Evolutionary conservation across 495 filamentous ascomycete species (phyloP).

Genomic region (Aspergillus sclerotiicarbonarius): DNA sequence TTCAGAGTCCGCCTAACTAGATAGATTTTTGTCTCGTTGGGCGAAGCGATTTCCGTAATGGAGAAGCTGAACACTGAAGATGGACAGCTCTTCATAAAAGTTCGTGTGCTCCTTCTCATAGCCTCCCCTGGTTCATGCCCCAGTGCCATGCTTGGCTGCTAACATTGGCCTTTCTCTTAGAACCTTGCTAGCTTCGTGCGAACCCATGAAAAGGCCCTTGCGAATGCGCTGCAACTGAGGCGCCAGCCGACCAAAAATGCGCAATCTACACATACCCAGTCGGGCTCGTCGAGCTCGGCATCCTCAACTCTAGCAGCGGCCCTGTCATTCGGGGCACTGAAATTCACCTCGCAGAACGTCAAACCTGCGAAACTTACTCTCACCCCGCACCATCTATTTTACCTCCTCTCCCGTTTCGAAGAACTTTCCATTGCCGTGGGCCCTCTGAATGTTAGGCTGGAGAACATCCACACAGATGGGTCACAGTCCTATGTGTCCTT

Average conservation of each 20-base stretch:
- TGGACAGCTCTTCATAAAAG: slow-evolving; percentile 87
- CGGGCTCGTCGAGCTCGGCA: slow-evolving; percentile 56
- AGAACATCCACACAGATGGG: slow-evolving; percentile 87
- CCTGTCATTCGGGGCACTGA: slow-evolving; percentile 78
- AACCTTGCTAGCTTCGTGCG: slow-evolving; percentile 94
- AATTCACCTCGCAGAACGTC: slow-evolving; percentile 76
- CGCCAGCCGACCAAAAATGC: slow-evolving; percentile 67
- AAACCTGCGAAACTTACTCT: slow-evolving; percentile 90
- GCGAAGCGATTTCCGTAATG: slow-evolving; percentile 36
- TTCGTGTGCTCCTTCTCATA: slow-evolving; percentile 30
- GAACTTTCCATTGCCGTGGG: slow-evolving; percentile 86
- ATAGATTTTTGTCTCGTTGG: slow-evolving; percentile 23
- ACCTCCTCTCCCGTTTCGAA: slow-evolving; percentile 90
- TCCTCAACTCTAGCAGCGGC: slow-evolving; percentile 74
- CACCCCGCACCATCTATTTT: slow-evolving; percentile 97
- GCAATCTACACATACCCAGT: slow-evolving; percentile 49
- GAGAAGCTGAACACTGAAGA: slow-evolving; percentile 68
- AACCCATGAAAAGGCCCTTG: slow-evolving; percentile 94
- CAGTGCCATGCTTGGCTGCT: slow-evolving; percentile 1
- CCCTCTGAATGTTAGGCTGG: slow-evolving; percentile 91
- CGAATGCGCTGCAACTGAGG: slow-evolving; percentile 86
- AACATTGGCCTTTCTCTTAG: slow-evolving; percentile 39
- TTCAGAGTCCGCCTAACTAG: slow-evolving; percentile 36
- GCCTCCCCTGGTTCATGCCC: background rate
- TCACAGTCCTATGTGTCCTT: slow-evolving; percentile 95